Conservation (phyloP, 495 filamentous ascomycete species). For the Polyplosphaeria fusca region DNA sequence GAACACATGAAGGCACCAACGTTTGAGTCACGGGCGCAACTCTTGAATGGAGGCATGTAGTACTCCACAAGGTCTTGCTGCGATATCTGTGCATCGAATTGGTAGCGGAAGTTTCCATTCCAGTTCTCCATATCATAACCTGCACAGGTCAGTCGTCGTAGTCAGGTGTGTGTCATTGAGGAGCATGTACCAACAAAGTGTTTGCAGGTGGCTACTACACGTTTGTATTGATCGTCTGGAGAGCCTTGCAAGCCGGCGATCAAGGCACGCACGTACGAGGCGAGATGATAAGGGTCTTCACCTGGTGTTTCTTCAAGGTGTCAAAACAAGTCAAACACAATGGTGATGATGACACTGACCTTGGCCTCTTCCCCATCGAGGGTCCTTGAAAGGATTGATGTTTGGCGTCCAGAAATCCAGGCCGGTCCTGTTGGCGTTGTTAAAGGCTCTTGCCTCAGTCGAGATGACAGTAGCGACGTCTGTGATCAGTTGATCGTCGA, state of each 20-base stretch:
- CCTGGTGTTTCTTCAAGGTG: slow-evolving; percentile 53
- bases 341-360: slow-evolving; percentile 2
- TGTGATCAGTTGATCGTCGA: slow-evolving; percentile 59
- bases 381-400: slow-evolving; percentile 63
- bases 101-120: slow-evolving; percentile 51
- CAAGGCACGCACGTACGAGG: slow-evolving; percentile 56
- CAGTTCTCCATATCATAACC: slow-evolving; percentile 64
- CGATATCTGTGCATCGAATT: slow-evolving; percentile 55
- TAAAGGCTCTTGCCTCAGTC: slow-evolving; percentile 66
- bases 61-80: slow-evolving; percentile 57
- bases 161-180: too few species aligned
- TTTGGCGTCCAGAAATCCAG: slow-evolving; percentile 67
- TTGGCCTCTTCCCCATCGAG: slow-evolving; percentile 36
- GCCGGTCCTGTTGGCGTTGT: slow-evolving; percentile 56
- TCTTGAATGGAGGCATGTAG: slow-evolving; percentile 51
- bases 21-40: slow-evolving; percentile 53
- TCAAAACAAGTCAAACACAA: not conserved
- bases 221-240: slow-evolving; percentile 45
- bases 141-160: too few species aligned
- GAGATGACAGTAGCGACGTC: slow-evolving; percentile 56
- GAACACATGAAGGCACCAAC: slow-evolving; percentile 59
- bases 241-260: slow-evolving; percentile 61
- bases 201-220: slow-evolving; percentile 62
- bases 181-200: slow-evolving; percentile 56
- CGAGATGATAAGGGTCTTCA: slow-evolving; percentile 58